These are phyloP conservation scores for Phellinidium pouzarii DNA, from an alignment of 1,284 basidiomycete genomes.

Conservation along the genomic window DNA sequence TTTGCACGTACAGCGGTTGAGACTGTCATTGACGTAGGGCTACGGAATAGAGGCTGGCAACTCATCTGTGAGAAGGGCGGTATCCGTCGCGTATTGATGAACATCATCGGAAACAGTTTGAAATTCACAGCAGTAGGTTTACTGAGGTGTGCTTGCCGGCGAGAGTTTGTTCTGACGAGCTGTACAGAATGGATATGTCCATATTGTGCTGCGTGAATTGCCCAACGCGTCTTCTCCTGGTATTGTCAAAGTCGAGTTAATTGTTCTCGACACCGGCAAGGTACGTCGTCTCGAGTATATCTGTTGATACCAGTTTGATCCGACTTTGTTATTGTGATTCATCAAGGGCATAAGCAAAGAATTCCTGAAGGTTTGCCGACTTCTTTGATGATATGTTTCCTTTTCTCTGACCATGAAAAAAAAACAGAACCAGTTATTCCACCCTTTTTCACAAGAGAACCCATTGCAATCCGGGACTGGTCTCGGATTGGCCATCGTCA, in stretches of 20 bases:
- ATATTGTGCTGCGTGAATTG: constrained; percentile 77
- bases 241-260: constrained; percentile 75
- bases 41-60: constrained; percentile 75
- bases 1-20: constrained; percentile 52
- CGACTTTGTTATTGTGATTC: background rate
- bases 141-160: constrained; percentile 12
- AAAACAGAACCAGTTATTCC: constrained; percentile 85
- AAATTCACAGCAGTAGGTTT: constrained; percentile 76
- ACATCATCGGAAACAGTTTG: constrained; percentile 90
- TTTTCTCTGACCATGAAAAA: constrained; percentile 22
- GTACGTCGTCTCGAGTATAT: constrained; percentile 28
- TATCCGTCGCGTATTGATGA: constrained; percentile 89
- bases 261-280: constrained; percentile 89
- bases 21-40: constrained; percentile 83
- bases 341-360: constrained; percentile 76
- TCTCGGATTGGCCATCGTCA: constrained; percentile 94
- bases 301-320: constrained; percentile 10
- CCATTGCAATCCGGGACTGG: constrained; percentile 90
- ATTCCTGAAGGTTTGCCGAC: constrained; percentile 65
- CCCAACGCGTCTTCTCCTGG: constrained; percentile 44
- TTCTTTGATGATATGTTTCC: background rate
- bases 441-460: constrained; percentile 94
- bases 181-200: constrained; percentile 75
- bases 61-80: constrained; percentile 90
- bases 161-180: constrained; percentile 15